A percentile compares a stretch with the other conserved stretches of the same genome.
These are phyloP conservation scores for Fomitopsis betulina DNA, from an alignment of 1,284 basidiomycete species.

Conservation along the genomic window DNA sequence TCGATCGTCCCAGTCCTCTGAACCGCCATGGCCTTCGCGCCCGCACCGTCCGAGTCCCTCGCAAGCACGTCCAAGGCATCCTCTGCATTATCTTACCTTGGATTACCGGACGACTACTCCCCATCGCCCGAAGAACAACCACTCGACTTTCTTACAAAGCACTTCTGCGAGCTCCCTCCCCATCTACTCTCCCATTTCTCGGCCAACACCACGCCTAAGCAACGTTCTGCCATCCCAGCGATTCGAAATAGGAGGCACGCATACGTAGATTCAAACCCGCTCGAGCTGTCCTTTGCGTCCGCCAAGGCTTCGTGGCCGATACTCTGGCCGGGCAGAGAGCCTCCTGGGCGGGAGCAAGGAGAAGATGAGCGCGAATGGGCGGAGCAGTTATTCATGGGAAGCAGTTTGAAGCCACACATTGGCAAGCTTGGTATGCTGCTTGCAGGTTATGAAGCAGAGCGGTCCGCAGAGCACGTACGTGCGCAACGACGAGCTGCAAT, in stretches of 20 bases:
- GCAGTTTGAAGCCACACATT: slow-evolving; percentile 48
- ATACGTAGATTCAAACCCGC: slow-evolving; percentile 49
- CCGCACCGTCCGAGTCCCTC: background rate
- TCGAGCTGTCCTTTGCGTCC: slow-evolving; percentile 44
- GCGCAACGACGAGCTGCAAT: slow-evolving; percentile 38
- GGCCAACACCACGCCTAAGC: slow-evolving; percentile 58
- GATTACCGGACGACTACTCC: slow-evolving; percentile 47
- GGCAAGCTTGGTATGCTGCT: slow-evolving; percentile 65
- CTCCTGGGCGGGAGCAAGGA: slow-evolving; percentile 46
- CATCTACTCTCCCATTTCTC: slow-evolving; percentile 57
- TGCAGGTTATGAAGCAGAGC: slow-evolving; percentile 69
- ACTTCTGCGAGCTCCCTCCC: slow-evolving; percentile 63
- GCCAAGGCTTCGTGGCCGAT: slow-evolving; percentile 58
- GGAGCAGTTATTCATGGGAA: slow-evolving; percentile 54
- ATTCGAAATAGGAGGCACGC: slow-evolving; percentile 69
- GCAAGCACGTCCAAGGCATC: background rate
- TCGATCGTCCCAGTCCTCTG: background rate
- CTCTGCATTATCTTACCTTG: slow-evolving; percentile 55
- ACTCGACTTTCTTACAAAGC: slow-evolving; percentile 53
- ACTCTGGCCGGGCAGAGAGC: slow-evolving; percentile 54
- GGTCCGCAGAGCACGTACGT: slow-evolving; percentile 59
- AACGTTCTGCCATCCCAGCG: slow-evolving; percentile 53
- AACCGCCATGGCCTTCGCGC: background rate
- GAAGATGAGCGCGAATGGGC: slow-evolving; percentile 69
- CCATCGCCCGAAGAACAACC: slow-evolving; percentile 59